Evolutionary conservation across 192 early-diverging fungal genomes (phyloP).

Genomic region (Linnemannia exigua): DNA sequence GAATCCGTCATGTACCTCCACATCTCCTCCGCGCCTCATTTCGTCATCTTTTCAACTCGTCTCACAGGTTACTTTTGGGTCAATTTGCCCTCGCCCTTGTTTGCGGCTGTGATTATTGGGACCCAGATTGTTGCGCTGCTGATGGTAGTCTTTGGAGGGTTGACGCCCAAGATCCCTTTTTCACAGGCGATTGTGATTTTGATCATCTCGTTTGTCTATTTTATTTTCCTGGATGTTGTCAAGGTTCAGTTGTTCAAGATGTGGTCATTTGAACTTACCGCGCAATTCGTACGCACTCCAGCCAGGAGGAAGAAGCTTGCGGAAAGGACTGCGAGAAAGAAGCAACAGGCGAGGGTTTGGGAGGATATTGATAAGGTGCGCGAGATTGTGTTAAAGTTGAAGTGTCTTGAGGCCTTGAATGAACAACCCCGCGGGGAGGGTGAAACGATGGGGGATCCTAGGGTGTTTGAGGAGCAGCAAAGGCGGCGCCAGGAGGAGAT

Average conservation of each 20-base stretch:
- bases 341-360: slow-evolving; percentile 62
- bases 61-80: slow-evolving; percentile 89
- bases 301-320: slow-evolving; percentile 74
- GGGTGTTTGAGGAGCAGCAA: slow-evolving; percentile 3
- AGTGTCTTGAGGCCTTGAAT: slow-evolving; percentile 52
- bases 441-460: slow-evolving; percentile 16
- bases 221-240: slow-evolving; percentile 88
- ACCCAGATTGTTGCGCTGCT: slow-evolving; percentile 94
- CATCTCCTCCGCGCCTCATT: slow-evolving; percentile 93
- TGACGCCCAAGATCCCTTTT: slow-evolving; percentile 79
- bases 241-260: slow-evolving; percentile 87
- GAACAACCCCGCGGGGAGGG: slow-evolving; percentile 20
- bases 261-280: slow-evolving; percentile 95
- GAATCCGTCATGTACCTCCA: slow-evolving; percentile 96
- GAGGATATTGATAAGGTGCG: slow-evolving; percentile 56
- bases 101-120: slow-evolving; percentile 84
- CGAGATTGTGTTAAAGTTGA: slow-evolving; percentile 52
- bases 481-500: not conserved
- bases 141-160: slow-evolving; percentile 77
- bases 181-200: slow-evolving; percentile 82
- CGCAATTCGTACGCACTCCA: slow-evolving; percentile 82
- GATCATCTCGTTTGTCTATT: slow-evolving; percentile 81
- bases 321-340: slow-evolving; percentile 59
- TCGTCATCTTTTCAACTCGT: slow-evolving; percentile 97
- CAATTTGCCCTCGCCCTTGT: slow-evolving; percentile 82